Percentiles rank a stretch among this genome's conserved stretches.
phyloP scores from a whole-genome alignment of 2,329 filamentous ascomycete genomes.

The Fusarium neocosmosporiellum region DNA sequence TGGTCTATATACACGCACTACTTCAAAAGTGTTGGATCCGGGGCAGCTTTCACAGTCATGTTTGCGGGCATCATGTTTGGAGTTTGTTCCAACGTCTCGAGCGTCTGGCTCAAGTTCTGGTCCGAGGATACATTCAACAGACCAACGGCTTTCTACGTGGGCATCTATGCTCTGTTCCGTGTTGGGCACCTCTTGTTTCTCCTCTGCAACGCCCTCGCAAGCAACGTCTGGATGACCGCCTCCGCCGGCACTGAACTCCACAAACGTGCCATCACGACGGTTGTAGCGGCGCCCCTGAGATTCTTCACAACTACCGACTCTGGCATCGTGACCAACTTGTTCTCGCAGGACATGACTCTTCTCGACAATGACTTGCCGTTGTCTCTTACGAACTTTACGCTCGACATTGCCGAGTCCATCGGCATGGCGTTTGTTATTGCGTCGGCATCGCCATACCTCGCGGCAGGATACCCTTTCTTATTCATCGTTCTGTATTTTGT shows the following conservation, averaged over 20 bases:
- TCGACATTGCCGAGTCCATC: slow-evolving; percentile 42
- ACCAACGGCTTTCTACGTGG: slow-evolving; percentile 44
- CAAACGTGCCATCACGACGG: slow-evolving; percentile 45
- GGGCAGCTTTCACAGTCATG: slow-evolving; percentile 32
- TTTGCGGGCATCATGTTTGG: slow-evolving; percentile 39
- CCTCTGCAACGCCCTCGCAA: slow-evolving; percentile 16
- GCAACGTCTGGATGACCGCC: slow-evolving; percentile 43
- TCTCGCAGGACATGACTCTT: slow-evolving; percentile 58
- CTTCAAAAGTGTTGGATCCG: slow-evolving; percentile 41
- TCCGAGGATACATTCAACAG: slow-evolving; percentile 45
- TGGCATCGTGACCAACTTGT: slow-evolving; percentile 56
- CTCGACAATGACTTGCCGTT: slow-evolving; percentile 54
- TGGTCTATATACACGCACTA: slow-evolving; percentile 51
- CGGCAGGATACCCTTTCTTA: slow-evolving; percentile 62
- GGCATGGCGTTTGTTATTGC: slow-evolving; percentile 62
- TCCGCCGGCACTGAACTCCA: slow-evolving; percentile 50
- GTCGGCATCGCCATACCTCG: slow-evolving; percentile 55
- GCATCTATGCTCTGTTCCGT: slow-evolving; percentile 45
- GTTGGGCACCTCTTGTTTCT: slow-evolving; percentile 32
- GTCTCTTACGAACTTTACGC: slow-evolving; percentile 46
- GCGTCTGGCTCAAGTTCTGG: slow-evolving; percentile 57
- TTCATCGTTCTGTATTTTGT: slow-evolving; percentile 59
- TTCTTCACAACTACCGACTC: slow-evolving; percentile 57
- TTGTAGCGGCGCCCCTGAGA: slow-evolving; percentile 52
- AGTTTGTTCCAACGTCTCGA: slow-evolving; percentile 45